Evolutionary conservation across 1,284 basidiomycete species (phyloP).

Genomic region (Trametes polyzona): DNA sequence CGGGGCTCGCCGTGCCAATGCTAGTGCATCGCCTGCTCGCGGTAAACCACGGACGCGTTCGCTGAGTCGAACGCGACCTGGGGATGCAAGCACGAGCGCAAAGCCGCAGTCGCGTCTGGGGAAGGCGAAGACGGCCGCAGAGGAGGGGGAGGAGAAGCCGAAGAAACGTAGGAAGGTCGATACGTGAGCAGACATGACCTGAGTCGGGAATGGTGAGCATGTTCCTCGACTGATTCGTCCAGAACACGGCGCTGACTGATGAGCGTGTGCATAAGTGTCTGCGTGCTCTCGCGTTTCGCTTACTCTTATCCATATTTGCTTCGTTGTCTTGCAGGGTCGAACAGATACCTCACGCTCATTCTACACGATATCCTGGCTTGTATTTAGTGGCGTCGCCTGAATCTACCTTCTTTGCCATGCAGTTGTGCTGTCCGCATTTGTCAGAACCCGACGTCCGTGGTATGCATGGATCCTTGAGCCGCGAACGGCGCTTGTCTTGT

Average conservation of each 20-base stretch:
- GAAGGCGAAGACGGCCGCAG: constrained; percentile 17
- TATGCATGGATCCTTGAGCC: neutral
- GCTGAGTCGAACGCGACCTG: constrained; percentile 26
- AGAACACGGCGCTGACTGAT: too few relatives aligned
- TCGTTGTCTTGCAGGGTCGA: constrained; percentile 13
- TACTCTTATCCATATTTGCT: constrained; percentile 1
- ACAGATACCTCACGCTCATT: constrained; percentile 15
- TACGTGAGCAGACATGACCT: neutral
- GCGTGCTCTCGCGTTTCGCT: neutral
- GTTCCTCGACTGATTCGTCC: too few relatives aligned
- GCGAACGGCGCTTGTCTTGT: neutral
- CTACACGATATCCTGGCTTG: constrained; percentile 6
- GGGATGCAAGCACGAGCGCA: constrained; percentile 11
- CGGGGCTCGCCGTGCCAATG: neutral
- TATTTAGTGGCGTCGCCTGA: constrained; percentile 1
- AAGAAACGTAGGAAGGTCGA: constrained; percentile 31
- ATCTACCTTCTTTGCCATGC: neutral
- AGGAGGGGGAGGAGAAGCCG: constrained; percentile 28
- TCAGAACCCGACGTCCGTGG: neutral
- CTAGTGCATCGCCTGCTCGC: constrained; percentile 18
- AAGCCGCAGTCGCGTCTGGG: constrained; percentile 24
- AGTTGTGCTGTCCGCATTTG: neutral
- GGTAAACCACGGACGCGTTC: constrained; percentile 26
- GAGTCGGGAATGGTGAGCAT: neutral
- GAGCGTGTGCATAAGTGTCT: too few relatives aligned